Conservation (phyloP, 164 flowering plant genomes). For the Stephania cephalantha region DNA sequence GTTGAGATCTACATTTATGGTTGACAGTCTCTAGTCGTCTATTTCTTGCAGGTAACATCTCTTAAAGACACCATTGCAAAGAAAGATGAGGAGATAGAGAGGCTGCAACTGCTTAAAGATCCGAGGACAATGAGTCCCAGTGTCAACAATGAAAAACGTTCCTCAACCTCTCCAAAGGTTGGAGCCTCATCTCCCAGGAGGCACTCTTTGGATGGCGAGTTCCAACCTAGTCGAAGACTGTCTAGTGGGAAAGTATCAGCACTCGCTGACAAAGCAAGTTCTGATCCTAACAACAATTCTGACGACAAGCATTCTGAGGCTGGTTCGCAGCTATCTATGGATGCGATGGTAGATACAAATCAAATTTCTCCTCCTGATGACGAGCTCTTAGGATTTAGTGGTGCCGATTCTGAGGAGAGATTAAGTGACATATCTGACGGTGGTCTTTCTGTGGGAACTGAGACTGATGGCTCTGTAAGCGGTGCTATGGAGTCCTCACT, state of each 20-base stretch:
- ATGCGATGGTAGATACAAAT: slow-evolving; percentile 25
- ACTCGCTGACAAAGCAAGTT: slow-evolving; percentile 25
- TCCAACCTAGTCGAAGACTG: slow-evolving; percentile 24
- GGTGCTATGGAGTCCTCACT: slow-evolving; percentile 26
- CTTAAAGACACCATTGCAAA: slow-evolving; percentile 71
- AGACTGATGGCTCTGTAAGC: slow-evolving; percentile 41
- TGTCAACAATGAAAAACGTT: slow-evolving; percentile 29
- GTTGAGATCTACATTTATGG: too few species aligned
- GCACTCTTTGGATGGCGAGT: slow-evolving; percentile 18
- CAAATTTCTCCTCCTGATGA: slow-evolving; percentile 30
- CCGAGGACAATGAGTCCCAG: slow-evolving; percentile 33
- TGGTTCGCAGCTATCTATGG: slow-evolving; percentile 37
- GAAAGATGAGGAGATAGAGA: slow-evolving; percentile 88
- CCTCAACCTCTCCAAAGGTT: slow-evolving; percentile 26
- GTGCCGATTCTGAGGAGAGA: slow-evolving; percentile 50
- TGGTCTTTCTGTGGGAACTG: slow-evolving; percentile 55
- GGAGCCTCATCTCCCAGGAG: slow-evolving; percentile 35
- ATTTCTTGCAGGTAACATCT: slow-evolving; percentile 54
- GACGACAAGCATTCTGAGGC: slow-evolving; percentile 39
- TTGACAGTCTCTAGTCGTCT: too few species aligned
- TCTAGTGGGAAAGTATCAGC: slow-evolving; percentile 29
- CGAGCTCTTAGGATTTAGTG: slow-evolving; percentile 40
- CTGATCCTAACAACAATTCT: slow-evolving; percentile 33
- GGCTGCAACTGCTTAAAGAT: slow-evolving; percentile 54
- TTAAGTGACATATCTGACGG: slow-evolving; percentile 61